A percentile compares a stretch with the other conserved stretches of the same genome.
phyloP scores from a whole-genome alignment of 495 filamentous ascomycete genomes.

The Penicillium goetzii region DNA sequence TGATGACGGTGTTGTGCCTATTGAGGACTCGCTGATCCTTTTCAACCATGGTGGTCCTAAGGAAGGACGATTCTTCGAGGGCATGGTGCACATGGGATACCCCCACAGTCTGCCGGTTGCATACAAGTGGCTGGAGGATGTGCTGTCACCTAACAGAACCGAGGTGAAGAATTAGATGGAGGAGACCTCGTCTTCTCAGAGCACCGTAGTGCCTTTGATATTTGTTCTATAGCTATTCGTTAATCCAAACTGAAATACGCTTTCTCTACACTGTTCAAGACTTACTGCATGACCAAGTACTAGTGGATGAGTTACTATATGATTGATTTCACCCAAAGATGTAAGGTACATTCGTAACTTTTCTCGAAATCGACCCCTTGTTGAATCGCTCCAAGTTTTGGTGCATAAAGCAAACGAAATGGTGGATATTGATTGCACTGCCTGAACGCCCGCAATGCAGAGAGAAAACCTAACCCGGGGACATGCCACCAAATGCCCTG shows the following conservation, averaged over 20 bases:
- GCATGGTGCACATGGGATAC: constrained; percentile 68
- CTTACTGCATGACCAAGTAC: not conserved
- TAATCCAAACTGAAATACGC: not conserved
- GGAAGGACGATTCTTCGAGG: constrained; percentile 68
- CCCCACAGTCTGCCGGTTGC: constrained; percentile 47
- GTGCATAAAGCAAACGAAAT: constrained; percentile 10
- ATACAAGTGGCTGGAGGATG: constrained; percentile 45
- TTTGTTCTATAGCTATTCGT: not conserved
- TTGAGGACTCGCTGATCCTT: constrained; percentile 72
- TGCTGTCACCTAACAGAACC: constrained; percentile 30
- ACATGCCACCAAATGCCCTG: constrained; percentile 4
- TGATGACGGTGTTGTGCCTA: constrained; percentile 73
- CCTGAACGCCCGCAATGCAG: constrained; percentile 40
- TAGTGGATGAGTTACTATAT: not conserved
- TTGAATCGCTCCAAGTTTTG: constrained; percentile 14
- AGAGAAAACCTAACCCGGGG: constrained; percentile 9
- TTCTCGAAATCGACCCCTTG: not conserved
- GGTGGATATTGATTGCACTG: constrained; percentile 17
- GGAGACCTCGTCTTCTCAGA: not conserved
- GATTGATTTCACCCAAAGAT: not conserved
- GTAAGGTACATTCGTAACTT: constrained; percentile 8
- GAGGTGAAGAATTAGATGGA: constrained; percentile 33
- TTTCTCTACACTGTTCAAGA: not conserved
- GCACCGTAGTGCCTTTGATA: not conserved
- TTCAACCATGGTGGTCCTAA: constrained; percentile 74